These are phyloP conservation scores for Leishmania martiniquensis DNA, from an alignment of 208 protist genomes.

Conservation along the genomic window DNA sequence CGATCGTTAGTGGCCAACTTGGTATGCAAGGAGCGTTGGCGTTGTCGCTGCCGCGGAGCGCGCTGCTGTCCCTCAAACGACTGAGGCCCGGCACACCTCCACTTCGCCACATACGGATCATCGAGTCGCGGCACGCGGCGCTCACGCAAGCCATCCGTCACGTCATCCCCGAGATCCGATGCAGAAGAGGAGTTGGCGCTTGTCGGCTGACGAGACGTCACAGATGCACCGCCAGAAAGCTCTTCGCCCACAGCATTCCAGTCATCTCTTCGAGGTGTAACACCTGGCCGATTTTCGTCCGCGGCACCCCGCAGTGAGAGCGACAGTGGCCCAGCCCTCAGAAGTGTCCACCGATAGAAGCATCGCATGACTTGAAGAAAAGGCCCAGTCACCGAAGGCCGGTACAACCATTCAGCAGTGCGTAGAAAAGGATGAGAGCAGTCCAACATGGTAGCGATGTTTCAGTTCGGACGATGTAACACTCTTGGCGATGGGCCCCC, in stretches of 20 bases:
- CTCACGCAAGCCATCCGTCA: not conserved
- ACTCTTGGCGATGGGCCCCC: too few relatives aligned
- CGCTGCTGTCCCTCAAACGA: not conserved
- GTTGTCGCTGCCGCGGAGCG: not conserved
- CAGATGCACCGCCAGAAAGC: not conserved
- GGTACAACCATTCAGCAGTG: too few relatives aligned
- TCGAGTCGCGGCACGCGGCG: slow-evolving; percentile 10
- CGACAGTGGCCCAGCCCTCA: not conserved
- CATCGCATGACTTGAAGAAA: not conserved
- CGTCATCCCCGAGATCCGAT: not conserved
- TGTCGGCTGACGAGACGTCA: not conserved
- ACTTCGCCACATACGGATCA: slow-evolving; percentile 3
- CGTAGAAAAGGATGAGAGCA: not conserved
- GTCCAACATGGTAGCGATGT: too few relatives aligned
- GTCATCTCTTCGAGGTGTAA: not conserved
- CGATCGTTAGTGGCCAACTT: not conserved
- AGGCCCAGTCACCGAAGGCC: too few relatives aligned
- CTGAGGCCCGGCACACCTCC: not conserved
- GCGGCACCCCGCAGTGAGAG: not conserved
- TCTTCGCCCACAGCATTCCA: not conserved
- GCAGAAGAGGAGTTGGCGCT: not conserved
- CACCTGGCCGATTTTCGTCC: not conserved
- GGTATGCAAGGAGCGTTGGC: not conserved
- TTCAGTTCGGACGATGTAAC: too few relatives aligned
- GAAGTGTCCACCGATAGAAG: not conserved